Evolutionary conservation across 441 rosid genomes (phyloP), one percentile per base, ranked within the genome.

Genomic region (Aleurites moluccanus): DNA sequence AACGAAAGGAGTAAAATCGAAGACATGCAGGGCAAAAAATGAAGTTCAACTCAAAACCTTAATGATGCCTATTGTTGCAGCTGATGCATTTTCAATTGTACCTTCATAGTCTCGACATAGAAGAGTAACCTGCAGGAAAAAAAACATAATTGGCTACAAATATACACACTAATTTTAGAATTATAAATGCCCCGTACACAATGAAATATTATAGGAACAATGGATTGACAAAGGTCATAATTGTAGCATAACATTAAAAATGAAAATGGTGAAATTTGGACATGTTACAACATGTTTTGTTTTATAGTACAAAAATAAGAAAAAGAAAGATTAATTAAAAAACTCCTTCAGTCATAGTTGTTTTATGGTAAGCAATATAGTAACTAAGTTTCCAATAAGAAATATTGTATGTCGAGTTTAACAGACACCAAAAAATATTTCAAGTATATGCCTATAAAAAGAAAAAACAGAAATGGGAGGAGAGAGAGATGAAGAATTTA

Each of bases 21-120:
- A 75, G 63, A 80, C 52, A 70, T 15, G 67, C 49, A 21, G 71
- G 73, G 47, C 33, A 38, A 71, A 79, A 59, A 55, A 56, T n/a
- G 65, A 76, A 78, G 70, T 40, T 77, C 70, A 72, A 47, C 72
- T 76, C 65, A 81, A 78, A 77, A 97, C 99, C 99, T 97, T 97
- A 73, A 97, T 88, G 76, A 97, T 88, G 81, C 99, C 99, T 78
- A 97, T 90, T 38, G 92, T 97, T 47, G 95, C 92, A 80, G 96
- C 81, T 66, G 93, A 86, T 73, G 92, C 82, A 85, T 84, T 87
- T 65, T 83, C 83, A 52, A 88, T 85, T 74, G 89, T 83, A 86
- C 87, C 91, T 83, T 89, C 87, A 66, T 90, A 90, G 81, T 87
- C 93, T 81, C 81, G 93, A 84, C 93, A 95, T 73, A 97, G 96